Base-by-base conservation (phyloP, 179 eudicot genomes). In the Actinidia polygama region DNA sequence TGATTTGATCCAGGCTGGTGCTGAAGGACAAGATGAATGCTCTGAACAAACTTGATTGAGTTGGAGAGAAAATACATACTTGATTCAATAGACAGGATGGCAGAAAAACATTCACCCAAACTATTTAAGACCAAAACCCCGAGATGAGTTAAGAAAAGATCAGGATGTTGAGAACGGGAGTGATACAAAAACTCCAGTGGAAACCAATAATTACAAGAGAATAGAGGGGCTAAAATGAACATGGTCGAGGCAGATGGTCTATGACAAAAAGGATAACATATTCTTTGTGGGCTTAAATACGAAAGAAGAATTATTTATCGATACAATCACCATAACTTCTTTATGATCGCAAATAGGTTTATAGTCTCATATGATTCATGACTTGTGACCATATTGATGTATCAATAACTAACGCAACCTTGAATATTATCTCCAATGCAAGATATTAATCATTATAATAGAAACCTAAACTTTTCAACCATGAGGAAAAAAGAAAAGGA, bases 401-500 rank as follows among this genome's bases (percentile, higher is more conserved):
- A 14, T 59, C 14, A 77, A 44, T 46, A 9, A 50, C 21, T n/a
- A 4, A 57, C 49, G 63, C 44, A 40, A 67, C 40, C n/a, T 83
- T 51, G 68, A 15, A 26, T 77, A 36, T 70, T 70, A 23, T 49
- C 47, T 44, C 64, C 63, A 55, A 54, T 55, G 44, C 62, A 74
- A 74, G 30, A 74, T 73, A 50, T 44, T 46, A 15, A 47, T 62
- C 57, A 7, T 3, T 10, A 23, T 12, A 64, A 63, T 15, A 15
- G 4, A 64, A 26, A 36, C 30, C 12, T 10, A 36, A 11, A 81
- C 49, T 70, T 50, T 40, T 15, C 50, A 46, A 21, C 19, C 23
- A 47, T 71, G 24, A 61, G 72, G 19, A 73, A 80, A 54, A 7
- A 12, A 76, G 7, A 75, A 74, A 76, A 23, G 55, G 66, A 66